Evolutionary conservation across 805 yeast species (phyloP).

Genomic region (Candida tibetensis): DNA sequence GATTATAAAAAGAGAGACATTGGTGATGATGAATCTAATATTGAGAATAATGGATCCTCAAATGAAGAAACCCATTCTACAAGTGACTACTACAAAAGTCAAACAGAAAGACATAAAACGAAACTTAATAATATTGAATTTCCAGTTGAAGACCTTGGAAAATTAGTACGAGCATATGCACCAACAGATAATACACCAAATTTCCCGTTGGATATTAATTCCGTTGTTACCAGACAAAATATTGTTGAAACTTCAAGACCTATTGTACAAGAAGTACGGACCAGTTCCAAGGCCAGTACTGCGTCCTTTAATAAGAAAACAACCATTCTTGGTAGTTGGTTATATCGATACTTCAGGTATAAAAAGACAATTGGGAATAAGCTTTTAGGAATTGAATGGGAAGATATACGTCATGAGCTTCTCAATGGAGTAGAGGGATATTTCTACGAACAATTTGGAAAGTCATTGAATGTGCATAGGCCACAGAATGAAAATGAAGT

Average conservation of each 20-base stretch:
- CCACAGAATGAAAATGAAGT: constrained; percentile 1
- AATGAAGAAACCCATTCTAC: constrained; percentile 5
- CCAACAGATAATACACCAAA: constrained; percentile 11
- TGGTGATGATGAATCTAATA: not conserved
- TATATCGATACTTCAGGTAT: constrained; percentile 34
- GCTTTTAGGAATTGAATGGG: constrained; percentile 42
- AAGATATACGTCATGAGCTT: constrained; percentile 38
- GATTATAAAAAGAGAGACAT: constrained; percentile 7
- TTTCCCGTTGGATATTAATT: constrained; percentile 15
- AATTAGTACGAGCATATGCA: constrained; percentile 9
- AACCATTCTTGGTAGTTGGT: constrained; percentile 27
- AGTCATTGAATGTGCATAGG: constrained; percentile 9
- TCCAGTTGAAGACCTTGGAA: constrained; percentile 22
- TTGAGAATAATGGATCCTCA: not conserved
- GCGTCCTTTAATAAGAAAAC: constrained; percentile 28
- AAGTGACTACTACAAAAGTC: constrained; percentile 2
- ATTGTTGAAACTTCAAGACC: constrained; percentile 23
- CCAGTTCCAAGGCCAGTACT: constrained; percentile 22
- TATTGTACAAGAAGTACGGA: constrained; percentile 26
- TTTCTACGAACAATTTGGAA: constrained; percentile 34
- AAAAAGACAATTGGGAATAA: constrained; percentile 35
- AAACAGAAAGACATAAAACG: constrained; percentile 1
- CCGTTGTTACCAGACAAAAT: constrained; percentile 19
- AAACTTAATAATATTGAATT: constrained; percentile 11
- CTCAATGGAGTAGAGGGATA: constrained; percentile 35